These are phyloP conservation scores for Aspergillus leporis DNA, from an alignment of 495 filamentous ascomycete species.

Conservation along the genomic window DNA sequence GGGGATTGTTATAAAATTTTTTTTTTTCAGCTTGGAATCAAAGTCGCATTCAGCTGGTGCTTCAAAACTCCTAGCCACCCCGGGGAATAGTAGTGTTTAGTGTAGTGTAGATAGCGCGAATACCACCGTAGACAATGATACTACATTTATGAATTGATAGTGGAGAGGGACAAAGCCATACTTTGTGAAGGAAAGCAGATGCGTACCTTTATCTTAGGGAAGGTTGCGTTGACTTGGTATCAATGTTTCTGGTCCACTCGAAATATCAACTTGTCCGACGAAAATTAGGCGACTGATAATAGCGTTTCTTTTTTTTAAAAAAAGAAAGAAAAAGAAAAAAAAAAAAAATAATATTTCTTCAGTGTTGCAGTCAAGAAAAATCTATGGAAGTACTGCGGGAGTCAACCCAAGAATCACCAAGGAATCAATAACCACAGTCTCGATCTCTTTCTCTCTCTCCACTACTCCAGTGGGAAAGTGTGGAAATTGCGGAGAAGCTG, in stretches of 20 bases:
- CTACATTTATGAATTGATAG: background rate
- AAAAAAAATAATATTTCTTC: background rate
- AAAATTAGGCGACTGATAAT: background rate
- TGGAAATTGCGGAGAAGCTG: slow-evolving; percentile 2
- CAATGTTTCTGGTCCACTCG: background rate
- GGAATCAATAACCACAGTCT: background rate
- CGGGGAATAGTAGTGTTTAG: background rate
- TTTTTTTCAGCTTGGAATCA: background rate
- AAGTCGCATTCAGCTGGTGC: background rate
- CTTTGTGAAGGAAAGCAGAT: background rate
- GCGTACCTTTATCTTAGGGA: background rate
- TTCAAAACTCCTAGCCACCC: background rate
- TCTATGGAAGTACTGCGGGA: background rate
- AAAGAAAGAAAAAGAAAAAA: no score
- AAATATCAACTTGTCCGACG: background rate
- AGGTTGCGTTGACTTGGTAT: background rate
- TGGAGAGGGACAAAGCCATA: background rate
- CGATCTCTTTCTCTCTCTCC: background rate
- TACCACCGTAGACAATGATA: background rate
- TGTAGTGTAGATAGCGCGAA: background rate
- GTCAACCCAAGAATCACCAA: background rate
- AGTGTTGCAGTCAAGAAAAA: background rate
- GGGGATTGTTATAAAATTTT: background rate
- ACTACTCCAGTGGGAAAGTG: background rate
- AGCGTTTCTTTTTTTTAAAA: no score